Evolutionary conservation across 2,329 filamentous ascomycete genomes (phyloP), one percentile per base, ranked within the genome.

Genomic region (Scedosporium aurantiacum): DNA sequence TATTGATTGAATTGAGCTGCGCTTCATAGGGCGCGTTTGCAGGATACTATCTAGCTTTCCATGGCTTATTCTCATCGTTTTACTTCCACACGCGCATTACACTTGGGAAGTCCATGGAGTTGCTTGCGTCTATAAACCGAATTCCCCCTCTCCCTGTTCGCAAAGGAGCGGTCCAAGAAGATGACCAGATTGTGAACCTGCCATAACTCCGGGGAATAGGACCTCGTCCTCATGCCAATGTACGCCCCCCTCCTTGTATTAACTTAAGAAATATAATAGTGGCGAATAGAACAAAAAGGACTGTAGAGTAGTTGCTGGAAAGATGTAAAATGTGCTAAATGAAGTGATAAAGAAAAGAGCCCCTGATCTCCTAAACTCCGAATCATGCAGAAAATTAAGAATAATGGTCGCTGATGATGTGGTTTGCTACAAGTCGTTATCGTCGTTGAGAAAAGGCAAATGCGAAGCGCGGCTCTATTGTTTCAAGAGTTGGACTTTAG

Each of bases 401-500:
- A 58, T 32, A 40, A 43, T 58, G 37, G 57, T 47, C 43, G 43
- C 43, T 65, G 63, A 62, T 63, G 61, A 27, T 57, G 55, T 61
- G 50, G 60, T 57, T 45, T 63, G 59, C 32, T 55, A 57, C 64
- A 66, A 65, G 64, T 63, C 62, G 60, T 63, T 58, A 61, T 66
- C 64, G 58, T 66, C 62, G 65, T 65, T 58, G 23, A n/a, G 27
- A 21, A 50, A 37, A 21, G 16, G 43, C 25, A 50, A 47, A 12
- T 47, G 21, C 5, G 32, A 58, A 23, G 56, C 16, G 10, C 12
- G 50, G 50, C 18, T 54, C 18, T 41, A 18, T 8, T 16, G 56
- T 68, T 67, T 69, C 67, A 69, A 61, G 64, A 60, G 61, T 62
- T 55, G 60, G 67, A 68, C 64, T 76, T 78, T 55, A 71, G 68